Evolutionary conservation across 352 stramenopile species (phyloP).

Genomic region (Phytophthora sp.): DNA sequence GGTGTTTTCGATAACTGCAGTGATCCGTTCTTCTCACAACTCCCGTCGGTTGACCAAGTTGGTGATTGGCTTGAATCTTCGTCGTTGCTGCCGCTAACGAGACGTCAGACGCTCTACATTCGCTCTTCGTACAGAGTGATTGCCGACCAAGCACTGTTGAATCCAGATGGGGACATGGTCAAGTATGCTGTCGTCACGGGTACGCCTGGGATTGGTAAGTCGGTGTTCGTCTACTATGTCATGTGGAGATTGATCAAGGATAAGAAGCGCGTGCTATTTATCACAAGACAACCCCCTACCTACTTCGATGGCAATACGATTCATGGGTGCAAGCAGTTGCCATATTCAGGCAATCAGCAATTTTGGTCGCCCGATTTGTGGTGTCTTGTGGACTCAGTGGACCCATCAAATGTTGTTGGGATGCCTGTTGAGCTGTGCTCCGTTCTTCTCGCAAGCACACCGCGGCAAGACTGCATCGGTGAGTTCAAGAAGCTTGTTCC

Average conservation of each 20-base stretch:
- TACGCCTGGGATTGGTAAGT: conserved; percentile 3
- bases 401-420: not conserved
- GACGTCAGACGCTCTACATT: not conserved
- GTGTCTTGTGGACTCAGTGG: conserved; percentile 2
- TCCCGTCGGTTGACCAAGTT: not conserved
- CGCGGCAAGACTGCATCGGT: not conserved
- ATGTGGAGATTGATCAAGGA: conserved; percentile 7
- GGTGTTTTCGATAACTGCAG: not conserved
- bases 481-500: conserved; percentile 2
- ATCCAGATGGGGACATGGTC: not conserved
- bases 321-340: not conserved
- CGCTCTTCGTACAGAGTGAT: not conserved
- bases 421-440: not conserved
- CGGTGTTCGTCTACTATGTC: not conserved
- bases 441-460: conserved; percentile 1
- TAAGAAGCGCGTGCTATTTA: conserved; percentile 1
- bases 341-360: not conserved
- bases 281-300: not conserved
- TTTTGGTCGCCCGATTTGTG: conserved; percentile 6
- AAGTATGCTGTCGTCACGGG: conserved; percentile 1
- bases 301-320: not conserved
- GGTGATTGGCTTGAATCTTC: not conserved
- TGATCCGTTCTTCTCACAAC: conserved; percentile 4
- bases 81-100: conserved; percentile 5
- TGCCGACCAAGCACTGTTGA: not conserved